Percentiles rank a stretch among this genome's conserved stretches.
phyloP scores from a whole-genome alignment of 2,329 filamentous ascomycete genomes.

The Curvularia sp. region DNA sequence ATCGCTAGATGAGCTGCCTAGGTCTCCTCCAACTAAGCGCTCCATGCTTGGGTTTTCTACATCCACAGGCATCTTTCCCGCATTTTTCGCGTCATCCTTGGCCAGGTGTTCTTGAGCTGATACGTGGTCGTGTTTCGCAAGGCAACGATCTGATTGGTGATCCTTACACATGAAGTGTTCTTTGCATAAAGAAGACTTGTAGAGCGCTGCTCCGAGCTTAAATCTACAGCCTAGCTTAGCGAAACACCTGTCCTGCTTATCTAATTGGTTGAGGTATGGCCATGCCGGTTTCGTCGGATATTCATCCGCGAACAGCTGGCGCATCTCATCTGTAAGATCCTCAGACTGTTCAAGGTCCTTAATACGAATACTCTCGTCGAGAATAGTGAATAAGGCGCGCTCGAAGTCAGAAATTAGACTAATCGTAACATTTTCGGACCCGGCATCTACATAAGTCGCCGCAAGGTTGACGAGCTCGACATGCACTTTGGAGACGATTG shows the following conservation, averaged over 20 bases:
- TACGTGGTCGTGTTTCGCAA: neutral
- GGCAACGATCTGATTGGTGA: neutral
- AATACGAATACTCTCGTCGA: slow-evolving; percentile 5
- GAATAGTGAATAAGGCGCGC: slow-evolving; percentile 8
- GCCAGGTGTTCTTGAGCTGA: slow-evolving; percentile 1
- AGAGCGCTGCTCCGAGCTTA: slow-evolving; percentile 5
- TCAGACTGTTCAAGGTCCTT: slow-evolving; percentile 9
- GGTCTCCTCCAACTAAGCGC: neutral
- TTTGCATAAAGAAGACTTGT: slow-evolving; percentile 6
- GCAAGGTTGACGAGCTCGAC: slow-evolving; percentile 3
- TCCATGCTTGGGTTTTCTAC: neutral
- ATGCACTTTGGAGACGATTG: slow-evolving; percentile 5
- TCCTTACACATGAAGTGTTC: slow-evolving; percentile 8
- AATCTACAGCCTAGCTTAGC: slow-evolving; percentile 4
- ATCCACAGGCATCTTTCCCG: neutral
- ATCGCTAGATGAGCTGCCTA: slow-evolving; percentile 12
- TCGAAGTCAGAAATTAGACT: slow-evolving; percentile 10
- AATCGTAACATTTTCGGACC: slow-evolving; percentile 10
- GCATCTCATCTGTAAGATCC: slow-evolving; percentile 7
- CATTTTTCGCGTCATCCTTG: slow-evolving; percentile 5
- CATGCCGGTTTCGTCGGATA: slow-evolving; percentile 3
- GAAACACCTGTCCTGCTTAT: slow-evolving; percentile 3
- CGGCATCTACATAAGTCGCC: neutral
- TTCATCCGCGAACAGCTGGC: neutral
- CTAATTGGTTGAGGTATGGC: slow-evolving; percentile 6